Evolutionary conservation across 148 eudicot species (phyloP).

Genomic region (Limonium bicolor): DNA sequence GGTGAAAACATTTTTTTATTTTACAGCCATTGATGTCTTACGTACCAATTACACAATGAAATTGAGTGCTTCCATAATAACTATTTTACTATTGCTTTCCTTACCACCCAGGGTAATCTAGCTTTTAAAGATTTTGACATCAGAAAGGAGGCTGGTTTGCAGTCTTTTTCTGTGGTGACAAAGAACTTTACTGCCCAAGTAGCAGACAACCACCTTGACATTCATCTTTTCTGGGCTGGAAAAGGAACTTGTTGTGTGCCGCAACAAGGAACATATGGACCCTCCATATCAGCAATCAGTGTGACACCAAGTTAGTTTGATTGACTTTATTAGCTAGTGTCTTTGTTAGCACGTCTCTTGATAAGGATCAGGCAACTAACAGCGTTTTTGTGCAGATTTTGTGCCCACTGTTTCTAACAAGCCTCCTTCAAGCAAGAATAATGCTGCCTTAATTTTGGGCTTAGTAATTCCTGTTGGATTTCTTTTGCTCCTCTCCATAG

Average conservation of each 20-base stretch:
- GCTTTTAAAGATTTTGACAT: constrained; percentile 53
- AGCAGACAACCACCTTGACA: constrained; percentile 53
- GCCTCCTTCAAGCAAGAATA: constrained; percentile 25
- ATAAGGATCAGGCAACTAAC: background rate
- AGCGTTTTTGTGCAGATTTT: constrained; percentile 32
- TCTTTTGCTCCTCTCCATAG: constrained; percentile 27
- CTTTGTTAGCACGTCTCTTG: background rate
- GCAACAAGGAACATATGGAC: constrained; percentile 64
- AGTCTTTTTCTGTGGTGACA: constrained; percentile 27
- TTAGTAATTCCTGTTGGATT: constrained; percentile 32
- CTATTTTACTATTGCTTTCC: no score
- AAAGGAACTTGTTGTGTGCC: constrained; percentile 93
- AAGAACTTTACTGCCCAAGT: constrained; percentile 29
- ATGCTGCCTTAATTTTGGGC: constrained; percentile 54
- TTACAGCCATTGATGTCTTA: no score
- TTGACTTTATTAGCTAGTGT: background rate
- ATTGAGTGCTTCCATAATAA: no score
- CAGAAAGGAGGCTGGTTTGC: constrained; percentile 38
- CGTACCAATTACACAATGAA: no score
- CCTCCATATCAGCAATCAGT: constrained; percentile 70
- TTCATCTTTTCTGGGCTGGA: constrained; percentile 96
- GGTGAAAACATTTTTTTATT: no score
- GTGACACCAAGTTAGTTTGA: constrained; percentile 43
- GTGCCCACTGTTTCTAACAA: constrained; percentile 34
- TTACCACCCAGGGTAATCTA: constrained; percentile 41